Conservation (phyloP, 1,139 yeast genomes). For the Yamadazyma mexicana region DNA sequence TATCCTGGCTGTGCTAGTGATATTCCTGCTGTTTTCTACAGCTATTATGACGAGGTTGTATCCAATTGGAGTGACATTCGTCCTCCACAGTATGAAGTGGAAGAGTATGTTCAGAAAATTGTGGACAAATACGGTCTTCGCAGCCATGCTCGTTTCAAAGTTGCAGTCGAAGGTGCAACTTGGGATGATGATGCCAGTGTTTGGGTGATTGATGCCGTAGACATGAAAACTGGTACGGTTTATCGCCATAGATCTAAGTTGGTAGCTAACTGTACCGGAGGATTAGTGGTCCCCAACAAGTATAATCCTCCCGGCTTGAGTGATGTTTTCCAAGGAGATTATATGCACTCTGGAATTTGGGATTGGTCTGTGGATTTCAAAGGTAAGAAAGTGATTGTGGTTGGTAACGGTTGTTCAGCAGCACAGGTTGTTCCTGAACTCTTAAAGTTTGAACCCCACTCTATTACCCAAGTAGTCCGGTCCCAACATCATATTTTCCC, state of each 20-base stretch:
- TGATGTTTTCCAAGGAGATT: constrained; percentile 42
- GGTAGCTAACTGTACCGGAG: constrained; percentile 37
- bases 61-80: constrained; percentile 44
- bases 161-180: constrained; percentile 26
- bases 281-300: constrained; percentile 37
- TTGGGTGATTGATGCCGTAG: constrained; percentile 39
- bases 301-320: constrained; percentile 33
- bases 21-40: constrained; percentile 52
- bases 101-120: constrained; percentile 43
- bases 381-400: constrained; percentile 34
- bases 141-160: constrained; percentile 30
- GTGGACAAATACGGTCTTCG: constrained; percentile 35
- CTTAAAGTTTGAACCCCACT: constrained; percentile 28
- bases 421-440: constrained; percentile 41
- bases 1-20: constrained; percentile 58
- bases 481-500: constrained; percentile 44
- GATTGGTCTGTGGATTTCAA: constrained; percentile 40
- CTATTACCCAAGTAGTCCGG: constrained; percentile 35
- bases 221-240: constrained; percentile 35
- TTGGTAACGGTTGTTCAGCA: constrained; percentile 50
- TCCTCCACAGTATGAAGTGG: constrained; percentile 52
- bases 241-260: constrained; percentile 29
- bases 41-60: constrained; percentile 40
- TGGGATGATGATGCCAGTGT: constrained; percentile 31
- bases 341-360: constrained; percentile 52